A percentile compares a stretch with the other conserved stretches of the same genome.
phyloP scores from a whole-genome alignment of 192 early-diverging fungal genomes.

The Geosiphon pyriformis region DNA sequence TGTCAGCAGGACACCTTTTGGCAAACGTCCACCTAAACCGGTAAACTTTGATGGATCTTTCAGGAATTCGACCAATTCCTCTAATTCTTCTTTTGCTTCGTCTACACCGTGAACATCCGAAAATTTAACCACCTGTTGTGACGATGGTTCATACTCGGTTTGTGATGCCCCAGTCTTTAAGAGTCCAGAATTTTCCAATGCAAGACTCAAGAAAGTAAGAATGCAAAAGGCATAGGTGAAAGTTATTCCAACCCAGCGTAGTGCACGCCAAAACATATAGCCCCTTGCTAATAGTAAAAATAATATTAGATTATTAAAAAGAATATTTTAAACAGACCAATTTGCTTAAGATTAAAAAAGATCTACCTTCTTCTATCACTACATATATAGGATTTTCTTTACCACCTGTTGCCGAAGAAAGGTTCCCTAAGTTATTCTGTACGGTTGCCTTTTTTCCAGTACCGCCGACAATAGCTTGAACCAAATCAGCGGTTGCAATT shows the following conservation, averaged over 20 bases:
- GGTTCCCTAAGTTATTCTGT: conserved; percentile 29
- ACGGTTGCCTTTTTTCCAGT: conserved; percentile 26
- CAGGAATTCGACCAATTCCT: conserved; percentile 94
- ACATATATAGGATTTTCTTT: conserved; percentile 59
- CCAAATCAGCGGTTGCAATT: conserved; percentile 16
- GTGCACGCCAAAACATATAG: conserved; percentile 52
- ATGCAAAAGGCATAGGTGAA: conserved; percentile 66
- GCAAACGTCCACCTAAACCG: conserved; percentile 89
- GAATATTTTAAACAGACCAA: background rate
- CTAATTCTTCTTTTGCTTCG: conserved; percentile 95
- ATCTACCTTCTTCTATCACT: conserved; percentile 52
- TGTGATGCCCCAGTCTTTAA: conserved; percentile 56
- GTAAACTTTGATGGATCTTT: conserved; percentile 89
- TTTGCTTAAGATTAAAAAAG: background rate
- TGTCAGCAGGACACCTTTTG: conserved; percentile 85
- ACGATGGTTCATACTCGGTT: conserved; percentile 54
- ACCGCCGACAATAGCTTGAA: conserved; percentile 29
- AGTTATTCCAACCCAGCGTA: conserved; percentile 56
- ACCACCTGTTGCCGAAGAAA: conserved; percentile 35
- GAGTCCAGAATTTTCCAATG: conserved; percentile 65
- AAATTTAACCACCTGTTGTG: conserved; percentile 70
- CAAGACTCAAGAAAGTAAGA: conserved; percentile 60
- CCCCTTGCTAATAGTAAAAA: conserved; percentile 34
- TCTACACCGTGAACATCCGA: conserved; percentile 96
- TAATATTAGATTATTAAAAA: background rate